A percentile compares a stretch with the other conserved stretches of the same genome.
phyloP scores from a whole-genome alignment of 2,329 filamentous ascomycete genomes.

The Arachnomyces sp. region DNA sequence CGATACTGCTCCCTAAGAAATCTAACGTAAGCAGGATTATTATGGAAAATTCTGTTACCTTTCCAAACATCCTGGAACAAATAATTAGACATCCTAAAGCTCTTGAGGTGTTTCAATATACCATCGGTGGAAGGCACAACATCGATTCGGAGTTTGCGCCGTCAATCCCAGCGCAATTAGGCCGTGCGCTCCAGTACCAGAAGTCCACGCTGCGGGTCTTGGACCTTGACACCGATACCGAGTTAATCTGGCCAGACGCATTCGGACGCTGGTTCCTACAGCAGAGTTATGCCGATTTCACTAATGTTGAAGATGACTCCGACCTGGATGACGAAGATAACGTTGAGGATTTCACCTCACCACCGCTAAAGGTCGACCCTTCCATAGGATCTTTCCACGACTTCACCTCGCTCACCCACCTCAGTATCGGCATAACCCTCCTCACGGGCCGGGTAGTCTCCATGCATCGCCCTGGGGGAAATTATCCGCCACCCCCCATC shows the following conservation, averaged over 20 bases:
- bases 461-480: too few species aligned
- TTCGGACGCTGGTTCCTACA: too few species aligned
- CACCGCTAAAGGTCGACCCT: too few species aligned
- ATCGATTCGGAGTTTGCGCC: too few species aligned
- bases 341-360: too few species aligned
- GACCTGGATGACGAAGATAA: background rate
- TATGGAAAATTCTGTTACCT: background rate
- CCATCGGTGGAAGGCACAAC: too few species aligned
- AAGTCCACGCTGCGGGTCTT: conserved; percentile 1
- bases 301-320: too few species aligned
- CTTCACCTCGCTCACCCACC: background rate
- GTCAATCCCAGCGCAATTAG: background rate
- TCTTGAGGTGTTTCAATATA: background rate
- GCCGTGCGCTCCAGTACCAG: background rate
- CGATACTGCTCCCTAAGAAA: background rate
- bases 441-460: background rate
- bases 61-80: background rate
- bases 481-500: too few species aligned
- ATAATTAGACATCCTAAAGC: background rate
- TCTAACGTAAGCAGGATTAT: conserved; percentile 1
- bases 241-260: background rate
- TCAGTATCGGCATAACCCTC: conserved; percentile 1
- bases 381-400: conserved; percentile 1
- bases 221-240: background rate
- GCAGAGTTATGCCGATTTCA: too few species aligned